These are phyloP conservation scores for Stropharia rugosoannulata DNA, from an alignment of 768 basidiomycete genomes.

Conservation along the genomic window DNA sequence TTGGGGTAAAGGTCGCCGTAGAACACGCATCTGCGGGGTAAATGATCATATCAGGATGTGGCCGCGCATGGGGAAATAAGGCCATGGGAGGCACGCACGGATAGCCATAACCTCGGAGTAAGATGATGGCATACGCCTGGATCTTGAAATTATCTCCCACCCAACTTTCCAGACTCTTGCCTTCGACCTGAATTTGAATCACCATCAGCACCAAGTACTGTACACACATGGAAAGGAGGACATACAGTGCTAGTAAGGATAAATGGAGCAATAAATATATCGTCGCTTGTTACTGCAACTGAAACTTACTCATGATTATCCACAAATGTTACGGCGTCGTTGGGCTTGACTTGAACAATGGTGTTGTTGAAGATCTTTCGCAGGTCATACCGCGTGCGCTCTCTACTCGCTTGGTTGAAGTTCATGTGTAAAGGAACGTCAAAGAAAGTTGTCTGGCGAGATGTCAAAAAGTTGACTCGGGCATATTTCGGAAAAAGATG, in stretches of 20 bases:
- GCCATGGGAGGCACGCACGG: slow-evolving; percentile 51
- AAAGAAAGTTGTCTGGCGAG: slow-evolving; percentile 76
- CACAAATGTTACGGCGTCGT: slow-evolving; percentile 87
- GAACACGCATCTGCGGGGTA: slow-evolving; percentile 68
- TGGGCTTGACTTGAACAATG: slow-evolving; percentile 64
- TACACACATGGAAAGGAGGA: slow-evolving; percentile 1
- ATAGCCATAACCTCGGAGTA: slow-evolving; percentile 67
- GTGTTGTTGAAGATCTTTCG: slow-evolving; percentile 70
- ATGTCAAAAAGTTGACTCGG: background rate
- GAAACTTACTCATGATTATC: slow-evolving; percentile 85
- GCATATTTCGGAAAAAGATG: slow-evolving; percentile 2
- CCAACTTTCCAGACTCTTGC: slow-evolving; percentile 84
- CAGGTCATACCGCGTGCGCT: slow-evolving; percentile 69
- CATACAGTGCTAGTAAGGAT: slow-evolving; percentile 56
- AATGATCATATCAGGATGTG: background rate
- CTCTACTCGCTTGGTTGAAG: slow-evolving; percentile 74
- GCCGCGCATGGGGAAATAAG: background rate
- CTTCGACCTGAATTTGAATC: slow-evolving; percentile 40
- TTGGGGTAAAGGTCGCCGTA: slow-evolving; percentile 83
- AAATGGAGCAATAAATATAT: slow-evolving; percentile 8
- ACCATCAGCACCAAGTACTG: background rate
- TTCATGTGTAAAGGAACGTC: slow-evolving; percentile 90
- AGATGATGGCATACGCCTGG: slow-evolving; percentile 80
- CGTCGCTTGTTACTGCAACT: background rate
- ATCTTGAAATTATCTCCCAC: slow-evolving; percentile 71